phyloP scores from a whole-genome alignment of 2,329 filamentous ascomycete species.

The Aspergillus ruber region DNA sequence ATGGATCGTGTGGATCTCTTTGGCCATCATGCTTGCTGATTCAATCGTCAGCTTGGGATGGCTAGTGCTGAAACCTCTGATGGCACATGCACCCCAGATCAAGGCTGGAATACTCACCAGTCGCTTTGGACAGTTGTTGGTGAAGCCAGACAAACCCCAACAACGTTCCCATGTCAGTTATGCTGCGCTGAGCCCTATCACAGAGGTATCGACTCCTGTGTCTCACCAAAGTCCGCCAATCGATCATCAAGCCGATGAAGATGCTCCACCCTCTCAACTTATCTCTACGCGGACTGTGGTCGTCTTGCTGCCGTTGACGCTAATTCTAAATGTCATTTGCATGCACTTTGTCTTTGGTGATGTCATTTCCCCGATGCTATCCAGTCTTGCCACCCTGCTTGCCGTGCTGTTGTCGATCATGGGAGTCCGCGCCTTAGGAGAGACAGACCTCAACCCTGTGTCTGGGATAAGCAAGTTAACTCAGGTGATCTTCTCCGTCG shows the following conservation, averaged over 20 bases:
- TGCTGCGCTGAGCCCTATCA: conserved; percentile 20
- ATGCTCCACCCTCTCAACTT: conserved; percentile 77
- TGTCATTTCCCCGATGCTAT: conserved; percentile 72
- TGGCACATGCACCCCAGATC: conserved; percentile 41
- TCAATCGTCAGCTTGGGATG: conserved; percentile 82
- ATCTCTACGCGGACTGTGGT: conserved; percentile 65
- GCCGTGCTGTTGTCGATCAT: conserved; percentile 64
- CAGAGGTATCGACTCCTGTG: conserved; percentile 14
- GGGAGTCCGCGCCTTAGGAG: conserved; percentile 59
- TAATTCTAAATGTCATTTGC: conserved; percentile 71
- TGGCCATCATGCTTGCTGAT: conserved; percentile 95
- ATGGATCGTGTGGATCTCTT: conserved; percentile 95
- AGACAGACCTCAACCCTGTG: conserved; percentile 94
- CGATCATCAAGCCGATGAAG: conserved; percentile 49
- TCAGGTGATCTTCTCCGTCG: conserved; percentile 87
- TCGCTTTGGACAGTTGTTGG: conserved; percentile 21
- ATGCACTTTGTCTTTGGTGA: conserved; percentile 78
- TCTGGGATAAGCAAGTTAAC: conserved; percentile 95
- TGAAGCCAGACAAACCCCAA: conserved; percentile 11
- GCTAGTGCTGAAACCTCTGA: conserved; percentile 60
- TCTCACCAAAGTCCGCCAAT: conserved; percentile 5
- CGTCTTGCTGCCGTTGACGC: conserved; percentile 68
- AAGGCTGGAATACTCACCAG: conserved; percentile 23
- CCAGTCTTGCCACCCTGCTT: conserved; percentile 71
- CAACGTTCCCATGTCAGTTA: conserved; percentile 23